Conservation (phyloP, 345 rosid genomes). For the Crucihimalaya himalaica region DNA sequence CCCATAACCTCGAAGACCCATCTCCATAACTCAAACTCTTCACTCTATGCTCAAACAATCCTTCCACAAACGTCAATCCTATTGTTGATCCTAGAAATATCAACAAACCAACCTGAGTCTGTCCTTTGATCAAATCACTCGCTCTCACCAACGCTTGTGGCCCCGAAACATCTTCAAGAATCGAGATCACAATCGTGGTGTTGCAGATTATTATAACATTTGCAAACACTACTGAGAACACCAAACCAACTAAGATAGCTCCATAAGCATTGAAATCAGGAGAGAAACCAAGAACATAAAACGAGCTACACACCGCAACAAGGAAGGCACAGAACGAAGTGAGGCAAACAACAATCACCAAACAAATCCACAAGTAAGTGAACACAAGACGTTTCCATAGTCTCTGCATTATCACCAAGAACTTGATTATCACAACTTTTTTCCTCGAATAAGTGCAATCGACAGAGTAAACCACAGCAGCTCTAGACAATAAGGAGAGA, state of each 20-base stretch:
- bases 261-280: slow-evolving; percentile 61
- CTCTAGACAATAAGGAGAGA: slow-evolving; percentile 60
- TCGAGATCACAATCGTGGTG: slow-evolving; percentile 66
- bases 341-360: slow-evolving; percentile 63
- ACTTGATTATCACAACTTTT: slow-evolving; percentile 51
- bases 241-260: slow-evolving; percentile 56
- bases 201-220: slow-evolving; percentile 72
- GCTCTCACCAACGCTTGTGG: slow-evolving; percentile 68
- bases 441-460: slow-evolving; percentile 74
- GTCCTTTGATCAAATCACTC: slow-evolving; percentile 69
- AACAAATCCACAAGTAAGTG: slow-evolving; percentile 73
- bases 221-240: slow-evolving; percentile 83
- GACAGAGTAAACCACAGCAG: slow-evolving; percentile 79
- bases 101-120: slow-evolving; percentile 87
- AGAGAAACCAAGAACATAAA: slow-evolving; percentile 56
- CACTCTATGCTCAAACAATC: slow-evolving; percentile 91
- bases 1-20: slow-evolving; percentile 91
- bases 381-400: slow-evolving; percentile 67
- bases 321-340: slow-evolving; percentile 67
- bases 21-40: slow-evolving; percentile 89
- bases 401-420: slow-evolving; percentile 48
- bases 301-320: slow-evolving; percentile 51
- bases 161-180: slow-evolving; percentile 88
- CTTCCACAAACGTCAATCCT: slow-evolving; percentile 73
- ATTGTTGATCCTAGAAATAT: slow-evolving; percentile 84